Conservation (phyloP, 768 basidiomycete species). For the Kwoniella bestiolae region DNA sequence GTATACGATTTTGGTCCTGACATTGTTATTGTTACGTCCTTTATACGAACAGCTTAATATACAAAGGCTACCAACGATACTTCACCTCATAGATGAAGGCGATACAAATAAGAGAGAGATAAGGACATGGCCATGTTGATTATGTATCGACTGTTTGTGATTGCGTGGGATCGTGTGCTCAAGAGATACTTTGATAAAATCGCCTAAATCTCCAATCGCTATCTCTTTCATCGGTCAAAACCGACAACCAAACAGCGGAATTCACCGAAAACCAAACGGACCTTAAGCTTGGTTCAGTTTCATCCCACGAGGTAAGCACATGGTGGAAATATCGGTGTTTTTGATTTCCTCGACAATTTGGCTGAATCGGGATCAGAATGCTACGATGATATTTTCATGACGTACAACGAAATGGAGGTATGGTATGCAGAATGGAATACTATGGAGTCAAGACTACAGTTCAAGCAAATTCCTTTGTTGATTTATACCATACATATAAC, state of each 20-base stretch:
- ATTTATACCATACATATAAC: background rate
- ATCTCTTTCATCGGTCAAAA: background rate
- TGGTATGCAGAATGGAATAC: background rate
- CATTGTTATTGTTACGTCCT: background rate
- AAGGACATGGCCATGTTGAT: background rate
- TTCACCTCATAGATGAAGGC: too few relatives aligned
- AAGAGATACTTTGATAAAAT: background rate
- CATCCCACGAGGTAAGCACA: background rate
- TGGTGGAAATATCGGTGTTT: constrained; percentile 16
- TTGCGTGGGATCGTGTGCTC: constrained; percentile 7
- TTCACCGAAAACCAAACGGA: background rate
- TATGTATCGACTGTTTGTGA: background rate
- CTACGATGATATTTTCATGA: background rate
- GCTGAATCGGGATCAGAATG: constrained; percentile 6
- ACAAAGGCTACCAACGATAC: background rate
- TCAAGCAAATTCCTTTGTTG: background rate
- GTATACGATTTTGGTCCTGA: constrained; percentile 12
- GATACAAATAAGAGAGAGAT: background rate
- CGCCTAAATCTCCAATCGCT: background rate
- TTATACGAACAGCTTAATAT: background rate
- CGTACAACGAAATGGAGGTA: background rate
- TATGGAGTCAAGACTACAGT: background rate
- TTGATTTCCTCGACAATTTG: background rate
- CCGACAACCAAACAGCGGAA: background rate
- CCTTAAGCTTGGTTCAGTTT: too few relatives aligned